Evolutionary conservation across 2,329 filamentous ascomycete species (phyloP), one percentile per base, ranked within the genome.

Genomic region (Delphinella strobiligena): DNA sequence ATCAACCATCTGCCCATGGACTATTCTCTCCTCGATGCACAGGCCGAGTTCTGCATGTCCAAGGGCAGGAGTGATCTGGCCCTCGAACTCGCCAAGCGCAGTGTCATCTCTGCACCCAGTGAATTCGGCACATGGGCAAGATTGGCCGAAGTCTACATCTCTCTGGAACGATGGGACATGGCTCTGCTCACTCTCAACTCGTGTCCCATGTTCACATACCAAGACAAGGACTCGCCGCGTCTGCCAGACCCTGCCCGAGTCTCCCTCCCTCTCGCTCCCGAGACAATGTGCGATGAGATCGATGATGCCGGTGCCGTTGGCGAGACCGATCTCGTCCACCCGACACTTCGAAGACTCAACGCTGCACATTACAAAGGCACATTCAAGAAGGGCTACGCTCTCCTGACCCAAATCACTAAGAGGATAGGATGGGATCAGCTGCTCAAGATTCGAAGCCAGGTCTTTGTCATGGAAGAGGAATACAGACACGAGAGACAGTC

Each of bases 381-480:
- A 0, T 98, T 98, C 57, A 78, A 91, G 54, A 85, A 94, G 56
- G 91, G 91, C 1, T 98, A 98, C 63, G 80, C 80, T 47, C 81
- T 98, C 24, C 69, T 98, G 45, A 96, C 91, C 0, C 89, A 95
- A 58, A 89, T 98, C 68, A 93, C 89, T 0, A 81, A 86, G 45
- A 89, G 91, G 61, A 95, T 98, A 51, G 91, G 91, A 30, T 98
- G 91, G 91, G 91, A 98, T 52, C 86, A 95, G 56, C 71, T 98
- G 16, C 68, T 98, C 37, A 93, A 86, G 61, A 94, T 93, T 53
- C 76, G 91, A 50, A 96, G 89, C 64, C 88, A 89, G 47, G 91
- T 98, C 1, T 98, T 98, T 52, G 91, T 98, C 36, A 98, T 98
- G 91, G 91, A 98, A 59, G 91, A 98, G 55, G 91, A 98, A 60